A percentile compares a stretch with the other conserved stretches of the same genome.
Evolutionary conservation across 768 basidiomycete genomes (phyloP).

Genomic region (Gymnopilus junonius): DNA sequence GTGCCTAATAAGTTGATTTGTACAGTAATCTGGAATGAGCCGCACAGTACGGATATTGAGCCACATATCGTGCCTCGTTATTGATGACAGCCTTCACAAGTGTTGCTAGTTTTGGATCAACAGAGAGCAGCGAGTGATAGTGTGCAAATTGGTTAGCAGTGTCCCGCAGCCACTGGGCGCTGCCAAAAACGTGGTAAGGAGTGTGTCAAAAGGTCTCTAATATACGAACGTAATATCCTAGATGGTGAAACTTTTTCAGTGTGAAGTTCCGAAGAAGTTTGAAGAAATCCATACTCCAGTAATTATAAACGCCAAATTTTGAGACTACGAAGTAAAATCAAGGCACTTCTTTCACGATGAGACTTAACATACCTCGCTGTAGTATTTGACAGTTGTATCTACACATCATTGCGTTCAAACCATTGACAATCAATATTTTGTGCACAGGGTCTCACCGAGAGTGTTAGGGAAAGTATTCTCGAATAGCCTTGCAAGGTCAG

Average conservation of each 20-base stretch:
- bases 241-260: background rate
- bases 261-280: background rate
- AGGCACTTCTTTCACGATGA: background rate
- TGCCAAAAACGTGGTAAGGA: slow-evolving; percentile 30
- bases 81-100: slow-evolving; percentile 84
- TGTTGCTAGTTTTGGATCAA: slow-evolving; percentile 61
- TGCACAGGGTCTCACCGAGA: slow-evolving; percentile 55
- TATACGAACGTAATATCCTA: slow-evolving; percentile 74
- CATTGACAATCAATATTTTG: slow-evolving; percentile 1
- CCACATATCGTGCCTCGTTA: slow-evolving; percentile 75
- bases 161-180: slow-evolving; percentile 85
- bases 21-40: background rate
- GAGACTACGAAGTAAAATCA: slow-evolving; percentile 39
- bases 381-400: slow-evolving; percentile 86
- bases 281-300: slow-evolving; percentile 60
- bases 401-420: background rate
- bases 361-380: slow-evolving; percentile 48
- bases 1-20: background rate
- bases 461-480: slow-evolving; percentile 87
- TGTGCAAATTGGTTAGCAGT: slow-evolving; percentile 84
- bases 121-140: slow-evolving; percentile 61
- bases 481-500: slow-evolving; percentile 77
- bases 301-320: slow-evolving; percentile 81
- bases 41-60: slow-evolving; percentile 74
- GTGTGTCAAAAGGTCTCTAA: background rate